Percentiles rank a stretch among this genome's conserved stretches.
Evolutionary conservation across 208 protist species (phyloP).

Genomic region (Spongospora subterranea): DNA sequence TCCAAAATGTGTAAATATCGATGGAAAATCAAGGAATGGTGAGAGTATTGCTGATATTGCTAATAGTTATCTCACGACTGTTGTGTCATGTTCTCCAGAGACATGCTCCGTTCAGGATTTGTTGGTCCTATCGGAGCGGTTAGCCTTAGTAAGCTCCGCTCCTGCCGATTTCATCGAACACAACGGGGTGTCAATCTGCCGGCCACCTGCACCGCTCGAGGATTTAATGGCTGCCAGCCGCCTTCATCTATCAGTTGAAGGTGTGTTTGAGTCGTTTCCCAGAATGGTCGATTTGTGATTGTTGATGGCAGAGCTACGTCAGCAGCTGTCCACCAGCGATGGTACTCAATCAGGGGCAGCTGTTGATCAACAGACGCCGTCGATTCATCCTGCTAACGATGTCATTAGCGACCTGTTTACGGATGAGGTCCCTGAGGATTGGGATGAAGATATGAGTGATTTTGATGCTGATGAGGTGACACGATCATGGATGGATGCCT

Average conservation of each 20-base stretch:
- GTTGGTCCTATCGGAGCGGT: conserved; percentile 35
- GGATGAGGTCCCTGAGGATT: conserved; percentile 27
- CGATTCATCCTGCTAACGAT: background rate
- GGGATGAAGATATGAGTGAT: conserved; percentile 27
- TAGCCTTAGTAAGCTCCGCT: conserved; percentile 19
- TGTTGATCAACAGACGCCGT: background rate
- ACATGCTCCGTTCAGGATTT: conserved; percentile 19
- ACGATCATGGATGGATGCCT: background rate
- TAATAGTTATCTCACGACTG: background rate
- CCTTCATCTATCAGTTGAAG: conserved; percentile 29
- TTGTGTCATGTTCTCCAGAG: background rate
- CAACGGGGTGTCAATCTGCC: conserved; percentile 26
- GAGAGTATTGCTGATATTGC: no score
- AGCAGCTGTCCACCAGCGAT: background rate
- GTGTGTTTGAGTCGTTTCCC: background rate
- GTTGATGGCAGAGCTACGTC: background rate
- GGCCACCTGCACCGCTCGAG: conserved; percentile 20
- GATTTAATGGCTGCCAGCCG: conserved; percentile 19
- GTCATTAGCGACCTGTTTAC: background rate
- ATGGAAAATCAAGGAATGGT: background rate
- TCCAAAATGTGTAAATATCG: background rate
- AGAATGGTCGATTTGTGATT: background rate
- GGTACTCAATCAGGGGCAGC: background rate
- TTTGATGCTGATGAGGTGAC: conserved; percentile 19
- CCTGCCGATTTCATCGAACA: conserved; percentile 42